Conservation (phyloP, 371 early-diverging fungal genomes). For the Saksenaea vasiformis region DNA sequence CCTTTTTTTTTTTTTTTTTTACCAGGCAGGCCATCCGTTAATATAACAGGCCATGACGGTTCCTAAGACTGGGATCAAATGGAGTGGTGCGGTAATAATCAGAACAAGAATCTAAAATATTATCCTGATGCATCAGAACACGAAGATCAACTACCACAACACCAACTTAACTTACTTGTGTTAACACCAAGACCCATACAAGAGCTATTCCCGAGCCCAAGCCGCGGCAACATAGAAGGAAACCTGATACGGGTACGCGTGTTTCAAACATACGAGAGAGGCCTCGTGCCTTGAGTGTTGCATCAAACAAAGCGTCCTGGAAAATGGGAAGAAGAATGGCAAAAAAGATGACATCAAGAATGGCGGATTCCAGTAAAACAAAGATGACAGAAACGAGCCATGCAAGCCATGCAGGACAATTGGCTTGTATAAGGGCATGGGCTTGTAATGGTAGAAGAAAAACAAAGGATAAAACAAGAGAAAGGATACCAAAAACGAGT, state of each 20-base stretch:
- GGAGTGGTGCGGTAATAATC: slow-evolving; percentile 59
- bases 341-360: slow-evolving; percentile 54
- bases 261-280: slow-evolving; percentile 50
- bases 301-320: slow-evolving; percentile 60
- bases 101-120: slow-evolving; percentile 45
- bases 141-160: background rate
- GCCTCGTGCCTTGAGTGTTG: slow-evolving; percentile 51
- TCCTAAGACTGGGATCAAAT: slow-evolving; percentile 63
- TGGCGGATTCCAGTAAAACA: slow-evolving; percentile 54
- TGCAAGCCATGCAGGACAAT: slow-evolving; percentile 59
- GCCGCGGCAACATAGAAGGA: slow-evolving; percentile 45
- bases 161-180: slow-evolving; percentile 17
- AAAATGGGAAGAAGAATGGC: slow-evolving; percentile 55
- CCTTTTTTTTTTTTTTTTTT: background rate
- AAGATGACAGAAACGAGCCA: slow-evolving; percentile 59
- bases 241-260: slow-evolving; percentile 32
- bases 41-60: slow-evolving; percentile 56
- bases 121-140: background rate
- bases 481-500: slow-evolving; percentile 36
- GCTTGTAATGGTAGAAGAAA: slow-evolving; percentile 51
- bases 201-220: slow-evolving; percentile 31
- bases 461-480: slow-evolving; percentile 40
- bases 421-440: slow-evolving; percentile 53
- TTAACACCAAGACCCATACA: slow-evolving; percentile 16
- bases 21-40: slow-evolving; percentile 59